phyloP scores from a whole-genome alignment of 768 basidiomycete species.

The Leucocoprinus sp. region DNA sequence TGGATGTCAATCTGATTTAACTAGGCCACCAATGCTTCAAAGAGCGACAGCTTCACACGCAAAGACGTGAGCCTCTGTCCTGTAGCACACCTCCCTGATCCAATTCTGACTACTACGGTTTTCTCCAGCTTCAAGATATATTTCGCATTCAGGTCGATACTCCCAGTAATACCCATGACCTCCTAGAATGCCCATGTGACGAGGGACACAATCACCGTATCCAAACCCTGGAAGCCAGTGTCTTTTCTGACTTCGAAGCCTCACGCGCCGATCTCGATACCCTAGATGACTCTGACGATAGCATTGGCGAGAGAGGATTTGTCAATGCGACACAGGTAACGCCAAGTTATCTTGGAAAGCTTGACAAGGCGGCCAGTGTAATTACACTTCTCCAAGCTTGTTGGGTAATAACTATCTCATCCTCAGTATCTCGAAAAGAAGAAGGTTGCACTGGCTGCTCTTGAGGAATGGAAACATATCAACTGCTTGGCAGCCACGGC shows the following conservation, averaged over 20 bases:
- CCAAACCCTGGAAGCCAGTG: conserved; percentile 13
- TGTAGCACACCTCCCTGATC: too few relatives aligned
- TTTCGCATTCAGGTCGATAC: conserved; percentile 81
- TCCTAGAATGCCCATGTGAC: conserved; percentile 74
- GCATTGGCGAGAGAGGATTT: conserved; percentile 38
- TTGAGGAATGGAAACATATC: conserved; percentile 82
- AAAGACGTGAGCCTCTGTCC: conserved; percentile 57
- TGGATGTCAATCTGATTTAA: not conserved
- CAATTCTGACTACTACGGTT: not conserved
- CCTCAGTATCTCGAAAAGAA: conserved; percentile 59
- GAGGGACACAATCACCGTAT: conserved; percentile 21
- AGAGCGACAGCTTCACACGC: conserved; percentile 78
- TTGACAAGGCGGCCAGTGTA: conserved; percentile 44
- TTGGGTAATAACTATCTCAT: conserved; percentile 10
- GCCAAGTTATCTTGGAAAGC: conserved; percentile 31
- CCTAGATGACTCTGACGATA: not conserved
- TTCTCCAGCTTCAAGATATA: conserved; percentile 73
- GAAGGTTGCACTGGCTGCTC: conserved; percentile 56
- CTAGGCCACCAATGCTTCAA: conserved; percentile 37
- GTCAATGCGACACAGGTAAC: conserved; percentile 58
- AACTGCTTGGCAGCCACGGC: conserved; percentile 50
- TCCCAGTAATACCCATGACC: conserved; percentile 85
- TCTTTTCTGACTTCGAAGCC: conserved; percentile 22
- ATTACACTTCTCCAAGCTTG: not conserved
- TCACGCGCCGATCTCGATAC: conserved; percentile 6